Base-by-base conservation (phyloP, 2,329 filamentous ascomycete genomes). In the Lojkania enalia region DNA sequence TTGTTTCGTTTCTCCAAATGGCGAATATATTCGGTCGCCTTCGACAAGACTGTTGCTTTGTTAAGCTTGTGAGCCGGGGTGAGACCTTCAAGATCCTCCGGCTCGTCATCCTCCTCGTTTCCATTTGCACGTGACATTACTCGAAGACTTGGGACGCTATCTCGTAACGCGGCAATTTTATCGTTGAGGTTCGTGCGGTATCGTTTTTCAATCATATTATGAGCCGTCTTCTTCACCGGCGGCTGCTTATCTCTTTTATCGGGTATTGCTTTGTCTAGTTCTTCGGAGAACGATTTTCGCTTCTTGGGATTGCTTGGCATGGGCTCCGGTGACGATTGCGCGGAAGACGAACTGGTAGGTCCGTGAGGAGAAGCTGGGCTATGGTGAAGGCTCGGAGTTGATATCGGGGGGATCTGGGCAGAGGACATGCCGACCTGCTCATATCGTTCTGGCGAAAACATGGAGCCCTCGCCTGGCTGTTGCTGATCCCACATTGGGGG, bases 181-280 rank as follows among this genome's bases (percentile, higher is more conserved):
- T 96, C 92, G 64, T 97, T 97, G 45, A 97, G 78, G 63, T 97
- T 97, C 42, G 89, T 96, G 60, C 92, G 85, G 70, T 97, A 97
- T 55, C 92, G 79, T 78, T 96, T 97, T 74, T 97, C 92, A 52
- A 97, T 96, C 80, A 97, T 94, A 71, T 96, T 97, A 72, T 97
- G 92, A 2, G 92, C 90, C 21, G 91, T 95, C 78, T 96, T 96
- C 78, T 96, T 96, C 46, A 76, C 75, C 19, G 74, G 79, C 39
- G 66, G 78, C 18, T 63, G 76, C 60, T 78, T 84, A 57, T 76
- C 80, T 55, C 78, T 79, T 39, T 81, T 68, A n/a, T 53, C 55
- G 1, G 58, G 48, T 70, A 20, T 78, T 72, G 35, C 82, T 77
- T 49, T 37, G 11, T 85, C 82, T 37, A 83, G 81, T 2, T 82